Conservation (phyloP, 225 moss, liverwort and hornwort species). For the Polytrichum formosum region DNA sequence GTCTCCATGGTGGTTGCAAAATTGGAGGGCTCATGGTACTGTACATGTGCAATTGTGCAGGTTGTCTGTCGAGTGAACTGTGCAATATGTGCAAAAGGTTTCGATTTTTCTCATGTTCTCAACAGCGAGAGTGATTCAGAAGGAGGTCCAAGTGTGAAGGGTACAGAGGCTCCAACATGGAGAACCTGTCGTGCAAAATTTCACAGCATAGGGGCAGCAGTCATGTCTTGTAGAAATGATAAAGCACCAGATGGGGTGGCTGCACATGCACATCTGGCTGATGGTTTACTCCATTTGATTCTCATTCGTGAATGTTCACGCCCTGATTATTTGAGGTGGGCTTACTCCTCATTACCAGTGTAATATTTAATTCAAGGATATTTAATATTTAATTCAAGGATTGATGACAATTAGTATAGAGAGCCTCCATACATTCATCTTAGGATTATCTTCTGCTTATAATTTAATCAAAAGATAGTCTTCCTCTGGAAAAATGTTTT, state of each 20-base stretch:
- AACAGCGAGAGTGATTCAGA: slow-evolving; percentile 42
- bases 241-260: slow-evolving; percentile 91
- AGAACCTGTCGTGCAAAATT: slow-evolving; percentile 57
- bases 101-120: slow-evolving; percentile 69
- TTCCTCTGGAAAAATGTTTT: no score
- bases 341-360: not conserved
- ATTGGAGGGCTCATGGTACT: no score
- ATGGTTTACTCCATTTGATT: slow-evolving; percentile 91
- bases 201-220: slow-evolving; percentile 89
- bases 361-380: no score
- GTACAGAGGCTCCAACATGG: slow-evolving; percentile 53
- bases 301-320: slow-evolving; percentile 87
- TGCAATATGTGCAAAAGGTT: slow-evolving; percentile 71
- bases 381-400: no score
- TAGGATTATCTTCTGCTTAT: no score
- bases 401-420: no score
- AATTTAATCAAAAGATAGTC: no score
- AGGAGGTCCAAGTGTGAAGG: slow-evolving; percentile 8
- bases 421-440: no score
- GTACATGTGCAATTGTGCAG: slow-evolving; percentile 14
- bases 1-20: no score
- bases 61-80: slow-evolving; percentile 76
- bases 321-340: slow-evolving; percentile 71
- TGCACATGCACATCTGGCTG: slow-evolving; percentile 91
- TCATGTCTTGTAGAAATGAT: slow-evolving; percentile 97